Evolutionary conservation across 805 yeast genomes (phyloP).

Genomic region (Nakazawaea anatomiae): DNA sequence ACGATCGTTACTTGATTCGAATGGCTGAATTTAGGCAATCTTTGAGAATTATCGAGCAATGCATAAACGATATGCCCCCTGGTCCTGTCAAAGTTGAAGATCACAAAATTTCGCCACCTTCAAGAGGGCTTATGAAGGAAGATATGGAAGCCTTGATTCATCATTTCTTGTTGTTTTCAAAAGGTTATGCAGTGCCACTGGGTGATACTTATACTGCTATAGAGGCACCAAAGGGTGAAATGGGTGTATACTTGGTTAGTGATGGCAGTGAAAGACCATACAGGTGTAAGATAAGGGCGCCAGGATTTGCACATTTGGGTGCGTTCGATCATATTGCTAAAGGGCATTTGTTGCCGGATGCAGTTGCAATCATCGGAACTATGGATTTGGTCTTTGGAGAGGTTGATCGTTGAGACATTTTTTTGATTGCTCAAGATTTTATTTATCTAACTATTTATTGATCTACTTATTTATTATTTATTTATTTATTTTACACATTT

Average conservation of each 20-base stretch:
- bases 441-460: constrained; percentile 1
- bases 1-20: constrained; percentile 81
- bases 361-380: constrained; percentile 90
- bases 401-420: constrained; percentile 65
- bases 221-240: constrained; percentile 94
- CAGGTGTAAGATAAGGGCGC: constrained; percentile 91
- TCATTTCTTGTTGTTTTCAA: constrained; percentile 81
- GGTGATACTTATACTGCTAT: constrained; percentile 90
- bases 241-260: constrained; percentile 85
- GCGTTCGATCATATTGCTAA: constrained; percentile 84
- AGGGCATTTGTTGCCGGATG: constrained; percentile 85
- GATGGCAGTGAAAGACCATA: constrained; percentile 90
- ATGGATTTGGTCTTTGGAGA: constrained; percentile 95
- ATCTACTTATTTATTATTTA: background rate
- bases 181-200: constrained; percentile 83
- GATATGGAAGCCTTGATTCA: constrained; percentile 92
- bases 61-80: constrained; percentile 86
- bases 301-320: constrained; percentile 86
- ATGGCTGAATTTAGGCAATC: constrained; percentile 93
- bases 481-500: background rate
- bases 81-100: constrained; percentile 91
- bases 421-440: background rate
- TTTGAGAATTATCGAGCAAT: constrained; percentile 81
- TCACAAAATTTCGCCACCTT: constrained; percentile 78
- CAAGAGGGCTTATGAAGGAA: constrained; percentile 77